A percentile compares a stretch with the other conserved stretches of the same genome.
These are phyloP conservation scores for Globisporangium cederbergense DNA, from an alignment of 352 stramenopile species.

Conservation along the genomic window DNA sequence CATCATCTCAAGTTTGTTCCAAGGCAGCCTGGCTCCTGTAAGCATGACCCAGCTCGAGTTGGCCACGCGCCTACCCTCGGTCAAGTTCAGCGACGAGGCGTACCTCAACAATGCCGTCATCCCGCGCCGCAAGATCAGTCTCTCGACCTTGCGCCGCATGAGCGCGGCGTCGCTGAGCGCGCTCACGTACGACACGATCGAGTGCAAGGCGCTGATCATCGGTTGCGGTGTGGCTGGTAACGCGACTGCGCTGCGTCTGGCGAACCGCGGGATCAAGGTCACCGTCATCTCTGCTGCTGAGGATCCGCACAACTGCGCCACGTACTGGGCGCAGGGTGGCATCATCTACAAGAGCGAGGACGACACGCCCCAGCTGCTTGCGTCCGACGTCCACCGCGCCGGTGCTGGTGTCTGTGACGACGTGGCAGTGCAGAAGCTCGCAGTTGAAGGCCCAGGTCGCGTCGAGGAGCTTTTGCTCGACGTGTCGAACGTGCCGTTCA, in stretches of 20 bases:
- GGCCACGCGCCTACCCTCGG: constrained; percentile 20
- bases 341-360: constrained; percentile 93
- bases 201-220: constrained; percentile 63
- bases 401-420: constrained; percentile 90
- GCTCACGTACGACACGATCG: constrained; percentile 46
- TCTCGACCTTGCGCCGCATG: constrained; percentile 26
- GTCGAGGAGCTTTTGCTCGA: constrained; percentile 91
- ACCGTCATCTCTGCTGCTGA: constrained; percentile 73
- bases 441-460: constrained; percentile 81
- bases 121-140: constrained; percentile 34
- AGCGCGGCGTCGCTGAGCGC: constrained; percentile 26
- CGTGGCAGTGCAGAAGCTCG: constrained; percentile 90
- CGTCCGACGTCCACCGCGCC: constrained; percentile 88
- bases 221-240: constrained; percentile 79
- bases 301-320: constrained; percentile 90
- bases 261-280: constrained; percentile 70
- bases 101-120: constrained; percentile 24
- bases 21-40: constrained; percentile 5
- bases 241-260: constrained; percentile 70
- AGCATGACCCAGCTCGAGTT: constrained; percentile 60
- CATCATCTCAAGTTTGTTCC: neutral
- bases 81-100: constrained; percentile 30
- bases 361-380: constrained; percentile 84
- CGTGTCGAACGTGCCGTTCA: constrained; percentile 88
- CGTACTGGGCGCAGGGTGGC: constrained; percentile 93